Conservation (phyloP, 2,329 filamentous ascomycete species). For the Juglanconis oblonga region DNA sequence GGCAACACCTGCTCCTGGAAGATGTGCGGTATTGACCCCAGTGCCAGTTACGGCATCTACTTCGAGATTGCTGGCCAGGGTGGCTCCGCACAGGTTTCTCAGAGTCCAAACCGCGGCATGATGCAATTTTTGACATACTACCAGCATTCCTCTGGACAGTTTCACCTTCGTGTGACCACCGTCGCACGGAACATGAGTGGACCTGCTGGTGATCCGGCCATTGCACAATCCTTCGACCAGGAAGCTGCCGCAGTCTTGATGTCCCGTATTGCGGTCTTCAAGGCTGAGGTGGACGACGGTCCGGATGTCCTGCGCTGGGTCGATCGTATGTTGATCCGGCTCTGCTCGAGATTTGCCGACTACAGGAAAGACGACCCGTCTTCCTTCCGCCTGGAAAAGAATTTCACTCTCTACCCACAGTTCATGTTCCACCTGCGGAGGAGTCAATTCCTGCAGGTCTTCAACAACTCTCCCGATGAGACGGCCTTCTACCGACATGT, state of each 20-base stretch:
- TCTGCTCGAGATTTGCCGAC: conserved; percentile 95
- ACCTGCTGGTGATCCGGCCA: conserved; percentile 87
- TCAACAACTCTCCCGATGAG: conserved; percentile 99
- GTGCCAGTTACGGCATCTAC: conserved; percentile 91
- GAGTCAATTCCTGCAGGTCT: conserved; percentile 97
- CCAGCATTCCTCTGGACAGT: conserved; percentile 94
- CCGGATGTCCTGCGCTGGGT: conserved; percentile 99
- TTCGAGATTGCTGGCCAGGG: conserved; percentile 97
- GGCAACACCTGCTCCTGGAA: conserved; percentile 99
- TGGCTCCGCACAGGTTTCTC: conserved; percentile 78
- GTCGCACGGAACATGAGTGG: conserved; percentile 88
- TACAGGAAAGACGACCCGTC: conserved; percentile 98
- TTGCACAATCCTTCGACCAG: conserved; percentile 97
- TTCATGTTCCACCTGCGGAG: conserved; percentile 99
- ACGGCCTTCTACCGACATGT: conserved; percentile 99
- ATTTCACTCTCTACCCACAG: conserved; percentile 97
- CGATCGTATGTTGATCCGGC: conserved; percentile 93
- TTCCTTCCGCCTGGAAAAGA: conserved; percentile 95
- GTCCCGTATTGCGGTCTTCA: conserved; percentile 99
- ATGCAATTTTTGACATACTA: conserved; percentile 99
- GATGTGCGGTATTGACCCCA: conserved; percentile 97
- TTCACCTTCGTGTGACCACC: conserved; percentile 92
- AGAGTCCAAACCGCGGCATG: conserved; percentile 86
- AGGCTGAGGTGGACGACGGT: conserved; percentile 96
- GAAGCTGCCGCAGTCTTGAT: conserved; percentile 96